Conservation (phyloP, 2,329 filamentous ascomycete species). For the Talaromyces amestolkiae region DNA sequence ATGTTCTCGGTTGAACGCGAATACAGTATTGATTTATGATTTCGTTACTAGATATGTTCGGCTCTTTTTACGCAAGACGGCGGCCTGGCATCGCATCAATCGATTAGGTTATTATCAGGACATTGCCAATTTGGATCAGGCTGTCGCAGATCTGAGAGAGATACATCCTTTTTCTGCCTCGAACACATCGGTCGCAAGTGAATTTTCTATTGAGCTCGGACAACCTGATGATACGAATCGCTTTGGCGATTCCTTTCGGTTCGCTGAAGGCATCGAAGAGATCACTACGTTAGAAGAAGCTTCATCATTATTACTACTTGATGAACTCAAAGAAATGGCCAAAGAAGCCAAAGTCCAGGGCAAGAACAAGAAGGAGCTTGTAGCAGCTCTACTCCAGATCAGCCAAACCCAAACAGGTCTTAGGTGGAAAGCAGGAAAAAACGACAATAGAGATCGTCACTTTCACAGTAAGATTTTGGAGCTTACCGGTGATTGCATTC, state of each 20-base stretch:
- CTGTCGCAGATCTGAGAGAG: conserved; percentile 64
- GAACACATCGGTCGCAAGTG: conserved; percentile 26
- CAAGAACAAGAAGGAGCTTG: conserved; percentile 79
- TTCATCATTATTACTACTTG: conserved; percentile 73
- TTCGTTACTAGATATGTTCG: conserved; percentile 69
- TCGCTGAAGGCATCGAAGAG: conserved; percentile 75
- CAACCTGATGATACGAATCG: conserved; percentile 44
- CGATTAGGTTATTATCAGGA: conserved; percentile 78
- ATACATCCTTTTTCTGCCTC: conserved; percentile 54
- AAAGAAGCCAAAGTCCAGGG: conserved; percentile 85
- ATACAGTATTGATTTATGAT: conserved; percentile 19
- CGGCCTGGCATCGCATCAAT: conserved; percentile 81
- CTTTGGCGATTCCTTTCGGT: conserved; percentile 63
- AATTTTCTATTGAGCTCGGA: conserved; percentile 50
- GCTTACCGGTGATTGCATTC: conserved; percentile 77
- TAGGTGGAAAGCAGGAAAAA: conserved; percentile 53
- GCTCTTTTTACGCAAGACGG: conserved; percentile 86
- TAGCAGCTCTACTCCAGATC: conserved; percentile 68
- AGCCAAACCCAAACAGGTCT: conserved; percentile 74
- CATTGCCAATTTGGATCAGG: conserved; percentile 68
- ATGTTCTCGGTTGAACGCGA: neutral
- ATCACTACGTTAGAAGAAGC: conserved; percentile 82
- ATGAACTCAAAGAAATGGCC: conserved; percentile 80
- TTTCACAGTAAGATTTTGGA: conserved; percentile 74
- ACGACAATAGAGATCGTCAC: conserved; percentile 66